Evolutionary conservation across 805 yeast genomes (phyloP).

Genomic region (Blastobotrys terrestris): DNA sequence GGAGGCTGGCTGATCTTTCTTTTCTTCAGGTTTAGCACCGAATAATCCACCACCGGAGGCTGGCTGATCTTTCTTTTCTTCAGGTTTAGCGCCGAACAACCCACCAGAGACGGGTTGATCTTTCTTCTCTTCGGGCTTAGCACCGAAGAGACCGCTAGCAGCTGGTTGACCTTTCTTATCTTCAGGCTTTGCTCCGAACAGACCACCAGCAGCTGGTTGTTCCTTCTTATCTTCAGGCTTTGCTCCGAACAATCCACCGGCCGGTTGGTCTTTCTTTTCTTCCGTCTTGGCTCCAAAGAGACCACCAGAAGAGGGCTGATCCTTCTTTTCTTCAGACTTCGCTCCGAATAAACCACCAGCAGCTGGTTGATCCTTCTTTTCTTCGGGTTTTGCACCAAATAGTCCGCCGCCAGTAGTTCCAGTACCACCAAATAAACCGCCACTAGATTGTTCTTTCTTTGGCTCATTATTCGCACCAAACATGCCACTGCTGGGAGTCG

Average conservation of each 20-base stretch:
- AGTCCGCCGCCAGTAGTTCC: conserved; percentile 5
- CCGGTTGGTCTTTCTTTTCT: background rate
- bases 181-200: conserved; percentile 11
- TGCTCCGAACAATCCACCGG: conserved; percentile 16
- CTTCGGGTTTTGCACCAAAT: conserved; percentile 19
- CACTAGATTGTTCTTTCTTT: background rate
- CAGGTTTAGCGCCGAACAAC: conserved; percentile 24
- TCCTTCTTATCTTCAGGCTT: conserved; percentile 8
- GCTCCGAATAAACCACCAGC: conserved; percentile 7
- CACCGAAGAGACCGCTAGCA: conserved; percentile 6
- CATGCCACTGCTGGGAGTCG: conserved; percentile 12
- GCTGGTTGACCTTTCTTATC: conserved; percentile 1
- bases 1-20: conserved; percentile 11
- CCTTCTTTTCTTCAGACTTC: conserved; percentile 10
- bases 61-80: conserved; percentile 16
- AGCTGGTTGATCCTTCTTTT: conserved; percentile 8
- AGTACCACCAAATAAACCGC: background rate
- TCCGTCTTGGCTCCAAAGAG: conserved; percentile 17
- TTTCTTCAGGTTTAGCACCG: conserved; percentile 13
- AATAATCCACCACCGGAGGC: conserved; percentile 22
- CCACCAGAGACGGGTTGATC: conserved; percentile 18
- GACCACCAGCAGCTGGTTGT: conserved; percentile 1
- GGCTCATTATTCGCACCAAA: background rate
- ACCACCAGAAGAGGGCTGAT: conserved; percentile 8
- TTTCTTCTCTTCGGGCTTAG: conserved; percentile 13